Percentiles rank a stretch among this genome's conserved stretches.
phyloP scores from a whole-genome alignment of 1,284 basidiomycete genomes.

The Cryptococcus sp. region DNA sequence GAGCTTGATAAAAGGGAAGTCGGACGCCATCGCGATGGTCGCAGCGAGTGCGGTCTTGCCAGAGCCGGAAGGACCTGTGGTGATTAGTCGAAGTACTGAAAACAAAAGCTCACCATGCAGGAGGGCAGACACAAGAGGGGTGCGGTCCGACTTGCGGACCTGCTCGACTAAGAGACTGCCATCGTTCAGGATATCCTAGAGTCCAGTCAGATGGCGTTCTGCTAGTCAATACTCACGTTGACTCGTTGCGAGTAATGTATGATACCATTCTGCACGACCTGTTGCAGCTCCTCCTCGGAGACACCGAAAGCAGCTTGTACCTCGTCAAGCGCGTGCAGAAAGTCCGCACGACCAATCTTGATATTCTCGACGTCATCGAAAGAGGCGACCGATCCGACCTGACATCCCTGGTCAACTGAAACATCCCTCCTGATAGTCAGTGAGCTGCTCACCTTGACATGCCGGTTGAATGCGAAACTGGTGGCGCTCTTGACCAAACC shows the following conservation, averaged over 20 bases:
- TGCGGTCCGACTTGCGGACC: conserved; percentile 84
- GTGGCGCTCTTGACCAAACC: conserved; percentile 98
- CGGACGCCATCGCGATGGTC: conserved; percentile 87
- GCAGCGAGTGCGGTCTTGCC: conserved; percentile 97
- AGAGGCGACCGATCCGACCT: conserved; percentile 93
- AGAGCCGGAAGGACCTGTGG: conserved; percentile 71
- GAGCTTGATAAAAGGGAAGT: conserved; percentile 98
- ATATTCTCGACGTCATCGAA: conserved; percentile 95
- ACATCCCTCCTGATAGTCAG: not conserved
- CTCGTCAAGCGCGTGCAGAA: conserved; percentile 88
- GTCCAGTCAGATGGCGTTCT: no score
- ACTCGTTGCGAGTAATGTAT: conserved; percentile 86
- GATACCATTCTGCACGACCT: conserved; percentile 96
- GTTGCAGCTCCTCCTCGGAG: conserved; percentile 91
- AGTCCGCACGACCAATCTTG: conserved; percentile 84
- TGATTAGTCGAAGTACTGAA: not conserved
- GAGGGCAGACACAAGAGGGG: conserved; percentile 87
- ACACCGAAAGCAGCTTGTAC: conserved; percentile 98
- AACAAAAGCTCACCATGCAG: conserved; percentile 63
- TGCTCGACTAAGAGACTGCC: conserved; percentile 95
- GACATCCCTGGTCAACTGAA: not conserved
- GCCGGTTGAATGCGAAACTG: conserved; percentile 95
- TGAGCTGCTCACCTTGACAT: conserved; percentile 70
- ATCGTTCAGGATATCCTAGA: conserved; percentile 79
- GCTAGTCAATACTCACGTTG: conserved; percentile 21